A percentile compares a stretch with the other conserved stretches of the same genome.
phyloP scores from a whole-genome alignment of 2,329 filamentous ascomycete species.

The Talaromyces sp. region DNA sequence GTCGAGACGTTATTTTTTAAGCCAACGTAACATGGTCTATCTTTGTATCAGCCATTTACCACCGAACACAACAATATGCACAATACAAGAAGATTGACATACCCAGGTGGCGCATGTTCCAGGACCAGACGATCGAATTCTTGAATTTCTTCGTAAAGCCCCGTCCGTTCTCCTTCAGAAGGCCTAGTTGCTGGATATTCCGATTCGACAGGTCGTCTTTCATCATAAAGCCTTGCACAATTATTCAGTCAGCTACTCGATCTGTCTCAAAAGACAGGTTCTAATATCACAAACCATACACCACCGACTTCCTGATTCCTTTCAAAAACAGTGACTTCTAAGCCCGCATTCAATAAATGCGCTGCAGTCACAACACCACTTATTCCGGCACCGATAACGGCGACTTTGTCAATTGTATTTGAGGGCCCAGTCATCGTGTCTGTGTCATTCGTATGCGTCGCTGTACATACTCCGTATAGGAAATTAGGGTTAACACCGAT shows the following conservation, averaged over 20 bases:
- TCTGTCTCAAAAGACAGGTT: too few species aligned
- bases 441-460: not conserved
- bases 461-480: too few species aligned
- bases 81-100: not conserved
- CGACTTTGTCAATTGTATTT: slow-evolving; percentile 29
- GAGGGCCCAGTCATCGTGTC: slow-evolving; percentile 4
- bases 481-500: not conserved
- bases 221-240: slow-evolving; percentile 48
- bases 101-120: slow-evolving; percentile 52
- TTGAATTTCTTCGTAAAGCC: slow-evolving; percentile 6
- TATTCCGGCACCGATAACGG: slow-evolving; percentile 52
- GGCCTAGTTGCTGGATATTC: slow-evolving; percentile 40
- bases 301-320: slow-evolving; percentile 52
- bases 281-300: slow-evolving; percentile 47
- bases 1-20: slow-evolving; percentile 55
- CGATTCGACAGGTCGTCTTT: slow-evolving; percentile 47
- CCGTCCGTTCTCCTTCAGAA: slow-evolving; percentile 6
- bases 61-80: too few species aligned
- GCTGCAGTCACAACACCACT: slow-evolving; percentile 48
- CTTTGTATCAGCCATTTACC: too few species aligned
- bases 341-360: slow-evolving; percentile 44
- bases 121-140: slow-evolving; percentile 18
- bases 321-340: slow-evolving; percentile 55
- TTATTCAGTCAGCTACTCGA: not conserved
- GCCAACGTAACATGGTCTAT: slow-evolving; percentile 51